These are phyloP conservation scores for Arbutus unedo DNA, from an alignment of 148 eudicot genomes.

Conservation along the genomic window DNA sequence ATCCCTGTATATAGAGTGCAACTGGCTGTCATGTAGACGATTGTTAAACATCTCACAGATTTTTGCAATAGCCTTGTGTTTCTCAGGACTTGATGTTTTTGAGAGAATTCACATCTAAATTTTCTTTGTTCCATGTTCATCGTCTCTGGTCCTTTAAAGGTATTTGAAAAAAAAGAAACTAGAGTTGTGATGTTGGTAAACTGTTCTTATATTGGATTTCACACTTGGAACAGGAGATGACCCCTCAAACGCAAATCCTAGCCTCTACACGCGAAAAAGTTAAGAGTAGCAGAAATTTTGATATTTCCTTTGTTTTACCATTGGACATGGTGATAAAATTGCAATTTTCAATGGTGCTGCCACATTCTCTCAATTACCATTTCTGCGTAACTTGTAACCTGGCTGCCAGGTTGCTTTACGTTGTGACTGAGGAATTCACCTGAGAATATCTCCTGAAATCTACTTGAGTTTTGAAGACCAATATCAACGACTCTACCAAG, in stretches of 20 bases:
- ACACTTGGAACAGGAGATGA: no score
- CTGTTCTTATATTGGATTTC: no score
- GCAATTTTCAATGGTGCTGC: not conserved
- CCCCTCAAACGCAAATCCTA: not conserved
- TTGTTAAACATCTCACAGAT: no score
- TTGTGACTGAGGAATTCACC: not conserved
- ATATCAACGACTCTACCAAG: not conserved
- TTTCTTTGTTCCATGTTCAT: no score
- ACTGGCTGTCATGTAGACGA: no score
- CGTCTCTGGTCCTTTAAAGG: no score
- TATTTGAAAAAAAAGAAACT: no score
- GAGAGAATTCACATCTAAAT: no score
- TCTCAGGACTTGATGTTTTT: no score
- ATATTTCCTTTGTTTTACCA: no score
- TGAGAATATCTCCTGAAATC: not conserved
- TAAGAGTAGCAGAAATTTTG: not conserved
- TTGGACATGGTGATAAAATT: not conserved
- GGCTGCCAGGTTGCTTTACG: not conserved
- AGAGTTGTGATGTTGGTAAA: no score
- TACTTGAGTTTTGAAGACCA: not conserved
- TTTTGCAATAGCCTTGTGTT: no score
- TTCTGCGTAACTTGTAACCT: not conserved
- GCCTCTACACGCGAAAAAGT: not conserved
- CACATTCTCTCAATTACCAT: not conserved
- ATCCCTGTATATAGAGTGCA: not conserved